Evolutionary conservation across 371 early-diverging fungal genomes (phyloP).

Genomic region (Chytridium lagenaria): DNA sequence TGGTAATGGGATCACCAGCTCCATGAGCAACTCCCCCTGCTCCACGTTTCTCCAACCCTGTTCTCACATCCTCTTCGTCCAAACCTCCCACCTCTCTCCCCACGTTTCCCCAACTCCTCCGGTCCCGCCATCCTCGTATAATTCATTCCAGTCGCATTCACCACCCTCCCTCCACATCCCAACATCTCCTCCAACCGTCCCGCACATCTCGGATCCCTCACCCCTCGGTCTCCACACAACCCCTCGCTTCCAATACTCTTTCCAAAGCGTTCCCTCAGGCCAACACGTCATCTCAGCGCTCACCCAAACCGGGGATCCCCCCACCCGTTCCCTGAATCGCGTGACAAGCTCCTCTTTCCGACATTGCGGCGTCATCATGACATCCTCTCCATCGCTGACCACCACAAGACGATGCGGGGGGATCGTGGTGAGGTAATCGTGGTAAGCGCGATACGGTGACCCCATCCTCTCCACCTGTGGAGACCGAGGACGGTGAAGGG

Average conservation of each 20-base stretch:
- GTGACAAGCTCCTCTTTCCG: slow-evolving; percentile 19
- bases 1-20: slow-evolving; percentile 1
- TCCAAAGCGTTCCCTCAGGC: slow-evolving; percentile 36
- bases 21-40: slow-evolving; percentile 6
- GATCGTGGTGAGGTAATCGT: slow-evolving; percentile 41
- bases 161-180: no score
- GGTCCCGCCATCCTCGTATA: no score
- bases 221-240: slow-evolving; percentile 19
- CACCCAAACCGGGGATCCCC: slow-evolving; percentile 24
- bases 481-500: no score
- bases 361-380: slow-evolving; percentile 38
- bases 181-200: neutral
- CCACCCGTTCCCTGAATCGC: slow-evolving; percentile 11
- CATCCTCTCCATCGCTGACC: slow-evolving; percentile 48
- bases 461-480: slow-evolving; percentile 45
- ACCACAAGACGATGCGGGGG: slow-evolving; percentile 36
- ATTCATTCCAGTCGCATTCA: neutral
- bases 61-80: neutral
- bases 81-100: neutral
- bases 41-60: neutral
- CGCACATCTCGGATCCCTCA: slow-evolving; percentile 25
- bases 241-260: slow-evolving; percentile 25
- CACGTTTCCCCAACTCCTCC: neutral
- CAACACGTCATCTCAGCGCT: slow-evolving; percentile 37
- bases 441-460: slow-evolving; percentile 41